A percentile compares a stretch with the other conserved stretches of the same genome.
Evolutionary conservation across 306 rosid species (phyloP).

Genomic region (Boehmeria nivea): DNA sequence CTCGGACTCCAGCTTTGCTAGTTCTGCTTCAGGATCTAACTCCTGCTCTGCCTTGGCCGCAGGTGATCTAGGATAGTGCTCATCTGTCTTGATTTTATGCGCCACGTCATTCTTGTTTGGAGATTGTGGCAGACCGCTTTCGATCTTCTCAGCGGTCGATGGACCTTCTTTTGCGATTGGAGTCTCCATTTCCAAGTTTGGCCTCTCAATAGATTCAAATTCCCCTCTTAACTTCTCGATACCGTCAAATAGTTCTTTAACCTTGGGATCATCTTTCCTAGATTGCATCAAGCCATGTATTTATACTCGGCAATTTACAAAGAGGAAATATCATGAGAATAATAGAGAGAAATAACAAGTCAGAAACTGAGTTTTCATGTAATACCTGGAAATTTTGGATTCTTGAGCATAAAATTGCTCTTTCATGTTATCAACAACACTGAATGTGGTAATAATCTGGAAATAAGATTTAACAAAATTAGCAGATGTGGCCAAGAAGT

Average conservation of each 20-base stretch:
- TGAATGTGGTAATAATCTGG: constrained; percentile 94
- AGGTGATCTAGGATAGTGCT: constrained; percentile 30
- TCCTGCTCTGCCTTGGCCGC: constrained; percentile 37
- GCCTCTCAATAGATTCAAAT: constrained; percentile 86
- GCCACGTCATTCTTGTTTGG: constrained; percentile 20
- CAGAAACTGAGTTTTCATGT: constrained; percentile 2
- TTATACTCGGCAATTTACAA: constrained; percentile 2
- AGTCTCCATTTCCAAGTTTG: constrained; percentile 64
- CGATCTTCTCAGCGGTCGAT: constrained; percentile 35
- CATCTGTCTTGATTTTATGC: constrained; percentile 30
- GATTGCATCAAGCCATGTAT: constrained; percentile 15
- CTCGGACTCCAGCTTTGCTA: constrained; percentile 86
- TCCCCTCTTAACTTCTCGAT: constrained; percentile 53
- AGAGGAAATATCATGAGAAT: constrained; percentile 1
- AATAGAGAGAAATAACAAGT: constrained; percentile 12
- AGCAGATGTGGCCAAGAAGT: not conserved
- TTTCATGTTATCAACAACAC: constrained; percentile 92
- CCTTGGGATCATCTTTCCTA: constrained; percentile 79
- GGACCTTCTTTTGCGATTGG: constrained; percentile 47
- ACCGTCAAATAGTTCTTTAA: constrained; percentile 68
- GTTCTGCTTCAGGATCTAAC: constrained; percentile 68
- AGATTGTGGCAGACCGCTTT: constrained; percentile 27
- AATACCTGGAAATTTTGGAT: constrained; percentile 60
- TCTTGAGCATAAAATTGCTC: constrained; percentile 72
- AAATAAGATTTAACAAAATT: constrained; percentile 28